Evolutionary conservation across 2,329 filamentous ascomycete species (phyloP), one percentile per base, ranked within the genome.

Genomic region (Penicillium sp.): DNA sequence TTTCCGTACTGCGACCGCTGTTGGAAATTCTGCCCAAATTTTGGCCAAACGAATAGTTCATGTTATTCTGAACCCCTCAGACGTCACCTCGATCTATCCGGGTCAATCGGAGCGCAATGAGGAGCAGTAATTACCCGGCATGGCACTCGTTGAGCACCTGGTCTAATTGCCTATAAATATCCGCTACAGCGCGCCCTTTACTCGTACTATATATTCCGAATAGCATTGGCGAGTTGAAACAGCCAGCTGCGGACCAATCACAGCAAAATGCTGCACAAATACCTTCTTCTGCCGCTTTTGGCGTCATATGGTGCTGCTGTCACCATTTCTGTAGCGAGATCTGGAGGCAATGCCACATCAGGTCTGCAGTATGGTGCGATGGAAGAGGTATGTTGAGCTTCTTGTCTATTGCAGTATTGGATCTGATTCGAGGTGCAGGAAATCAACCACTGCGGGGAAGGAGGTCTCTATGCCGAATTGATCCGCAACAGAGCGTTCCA

Each of bases 401-500:
- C 11, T 4, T 11, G 7, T 10, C n/a, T 1, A 5, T 35, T 18
- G n/a, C 1, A 4, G 2, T 29, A 7, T 22, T 20, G 24, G 8
- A 20, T 20, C 31, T 44, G 18, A 50, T 11, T 10, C 2, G 11
- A 14, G 3, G 8, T 44, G 3, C 35, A 70, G 66, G 66, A 69
- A 62, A 70, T 70, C 51, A 70, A 69, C n/a, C 66, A 70, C 34
- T 66, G 66, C n/a, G 65, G 62, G 6, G 66, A 69, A 46, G 72
- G 72, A 18, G 71, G 72, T 46, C 61, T 74, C 10, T 73, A 74
- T 50, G 72, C 67, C 16, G 71, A 74, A 50, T 50, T 73, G 44
- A 66, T 74, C 38, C 61, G 63, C 45, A 74, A 74, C 43, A 62
- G 71, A 52, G 72, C 71, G 2, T 74, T 74, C 58, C 72, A 74